Base-by-base conservation (phyloP, 495 filamentous ascomycete genomes). In the Neurospora tetraspora region DNA sequence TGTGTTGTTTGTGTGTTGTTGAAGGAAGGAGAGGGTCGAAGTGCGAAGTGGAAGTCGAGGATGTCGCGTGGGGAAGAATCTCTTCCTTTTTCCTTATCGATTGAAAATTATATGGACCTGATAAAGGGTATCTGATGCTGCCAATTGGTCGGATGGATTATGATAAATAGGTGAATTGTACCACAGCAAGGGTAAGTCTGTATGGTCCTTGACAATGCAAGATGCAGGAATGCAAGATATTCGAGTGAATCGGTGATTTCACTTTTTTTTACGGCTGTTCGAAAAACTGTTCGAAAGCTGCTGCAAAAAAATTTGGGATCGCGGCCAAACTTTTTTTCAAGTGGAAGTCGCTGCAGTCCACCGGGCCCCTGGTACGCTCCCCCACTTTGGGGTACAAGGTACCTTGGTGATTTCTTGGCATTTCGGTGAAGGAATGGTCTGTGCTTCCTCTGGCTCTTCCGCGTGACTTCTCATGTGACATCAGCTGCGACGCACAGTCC, bases 281-380 rank as follows among this genome's bases (percentile, higher is more conserved):
- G 12, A 61, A 61, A 61, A 59, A 23, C 53, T 8, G 12, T 61
- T 36, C 53, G 27, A 65, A 65, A 68, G 69, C 38, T 69, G 40
- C 75, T 71, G 73, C 74, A 75, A 78, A 79, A 61, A 79, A 74
- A 71, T 70, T 73, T 36, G 10, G 43, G 40, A 36, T 37, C 68
- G 71, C 69, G 73, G 38, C 69, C 74, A 74, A 75, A 78, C 73
- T 73, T 76, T 78, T 65, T 65, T 65, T 65, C 3, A 61, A 34
- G 53, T 18, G 53, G 53, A 65, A 65, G 53, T 65, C 27, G 53
- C 14, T 65, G 27, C 53, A 65, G 14, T 65, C 53, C 53, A 65
- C 53, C 27, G 53, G 27, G 27, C 14, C 53, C 53, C 53, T 65
- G 53, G 12, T 27, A 65, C 14, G 14, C 14, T 65, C 53, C 53